A percentile compares a stretch with the other conserved stretches of the same genome.
phyloP scores from a whole-genome alignment of 768 basidiomycete species.

The Leccinum truebloodii region DNA sequence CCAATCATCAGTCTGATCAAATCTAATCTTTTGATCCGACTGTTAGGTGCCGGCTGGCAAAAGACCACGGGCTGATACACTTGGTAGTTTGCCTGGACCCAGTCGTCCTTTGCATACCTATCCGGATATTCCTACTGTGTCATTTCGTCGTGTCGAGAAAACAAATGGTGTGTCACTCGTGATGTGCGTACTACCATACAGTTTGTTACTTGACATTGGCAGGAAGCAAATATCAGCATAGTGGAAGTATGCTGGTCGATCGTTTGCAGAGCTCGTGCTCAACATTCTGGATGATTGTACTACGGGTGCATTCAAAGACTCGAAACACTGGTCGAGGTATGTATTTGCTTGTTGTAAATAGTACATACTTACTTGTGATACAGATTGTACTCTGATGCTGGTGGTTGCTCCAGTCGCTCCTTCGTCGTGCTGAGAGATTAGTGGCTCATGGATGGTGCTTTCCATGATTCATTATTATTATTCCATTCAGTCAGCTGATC shows the following conservation, averaged over 20 bases:
- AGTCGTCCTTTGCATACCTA: neutral
- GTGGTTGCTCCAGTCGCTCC: constrained; percentile 1
- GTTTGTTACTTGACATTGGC: neutral
- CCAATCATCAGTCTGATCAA: neutral
- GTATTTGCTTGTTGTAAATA: no score
- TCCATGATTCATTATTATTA: no score
- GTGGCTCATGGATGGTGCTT: constrained; percentile 1
- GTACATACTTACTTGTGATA: constrained; percentile 54
- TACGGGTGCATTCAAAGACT: no score
- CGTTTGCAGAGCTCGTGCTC: neutral
- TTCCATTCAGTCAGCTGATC: no score
- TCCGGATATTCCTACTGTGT: neutral
- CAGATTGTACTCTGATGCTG: constrained; percentile 81
- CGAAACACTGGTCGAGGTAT: no score
- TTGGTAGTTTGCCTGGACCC: neutral
- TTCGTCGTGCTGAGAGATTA: constrained; percentile 7
- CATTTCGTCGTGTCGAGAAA: neutral
- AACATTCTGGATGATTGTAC: neutral
- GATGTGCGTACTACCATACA: neutral
- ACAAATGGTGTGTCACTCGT: neutral
- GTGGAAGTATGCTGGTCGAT: neutral
- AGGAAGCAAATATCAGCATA: neutral
- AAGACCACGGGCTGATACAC: neutral
- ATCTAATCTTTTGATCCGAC: neutral
- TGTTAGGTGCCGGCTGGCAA: neutral